Evolutionary conservation across 768 basidiomycete species (phyloP), one percentile per base, ranked within the genome.

Genomic region (Boletus bicolor): DNA sequence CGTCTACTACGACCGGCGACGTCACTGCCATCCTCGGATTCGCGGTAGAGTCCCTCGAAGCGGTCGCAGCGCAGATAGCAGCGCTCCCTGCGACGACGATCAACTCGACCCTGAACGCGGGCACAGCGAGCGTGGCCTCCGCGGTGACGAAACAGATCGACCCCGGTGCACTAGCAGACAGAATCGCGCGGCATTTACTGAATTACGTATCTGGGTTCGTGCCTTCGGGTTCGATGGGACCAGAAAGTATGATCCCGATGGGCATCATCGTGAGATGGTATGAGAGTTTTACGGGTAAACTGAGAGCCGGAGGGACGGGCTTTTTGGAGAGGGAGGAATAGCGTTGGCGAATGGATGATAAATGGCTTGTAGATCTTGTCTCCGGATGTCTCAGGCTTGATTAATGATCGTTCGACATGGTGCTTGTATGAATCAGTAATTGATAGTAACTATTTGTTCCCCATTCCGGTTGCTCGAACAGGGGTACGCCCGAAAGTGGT

Each of bases 1-100:
- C 73, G 42, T 66, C 71, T 8, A 57, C 69, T 24, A 67, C 72
- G 5, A 65, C 72, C 43, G 70, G 74, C 3, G 82, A 82, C 44
- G 82, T 87, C 30, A 86, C 83, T 0, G 89, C 89, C 26, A 79
- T 88, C 53, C 81, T 94, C 7, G 93, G 93, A 1, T 75, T 95
- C 54, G 78, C 91, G 12, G 80, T 93, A 68, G 92, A 93, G 71
- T 89, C 91, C 7, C 74, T 93, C 8, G 60, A 76, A 0, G 70
- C 79, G 24, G 85, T 94, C 51, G 75, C 81, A 39, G 66, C 76
- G 0, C 85, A 93, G 60, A 70, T 89, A 34, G 75, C 77, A 15
- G 59, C 70, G 6, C 73, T 84, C 19, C 80, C 81, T 2, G 34
- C 56, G 37, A 37, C 59, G 11, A 48, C 65, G 54, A 66, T 62